phyloP scores from a whole-genome alignment of 306 rosid genomes.

The Cicer cuneatum region DNA sequence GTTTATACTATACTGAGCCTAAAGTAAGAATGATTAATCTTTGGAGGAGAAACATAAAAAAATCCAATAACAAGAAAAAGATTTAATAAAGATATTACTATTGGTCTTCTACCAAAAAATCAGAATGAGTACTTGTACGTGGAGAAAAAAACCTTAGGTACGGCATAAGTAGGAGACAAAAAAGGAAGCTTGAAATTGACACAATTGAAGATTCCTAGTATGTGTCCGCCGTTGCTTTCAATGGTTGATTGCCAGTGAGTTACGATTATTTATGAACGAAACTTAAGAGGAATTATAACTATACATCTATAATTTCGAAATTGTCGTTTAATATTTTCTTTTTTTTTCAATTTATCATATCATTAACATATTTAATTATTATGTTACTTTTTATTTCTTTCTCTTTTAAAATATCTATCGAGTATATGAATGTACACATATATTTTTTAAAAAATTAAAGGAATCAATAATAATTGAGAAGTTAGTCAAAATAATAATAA shows the following conservation, averaged over 20 bases:
- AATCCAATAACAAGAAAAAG: neutral
- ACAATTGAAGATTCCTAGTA: slow-evolving; percentile 50
- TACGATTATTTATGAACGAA: too few relatives aligned
- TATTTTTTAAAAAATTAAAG: too few relatives aligned
- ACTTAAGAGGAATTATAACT: too few relatives aligned
- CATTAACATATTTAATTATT: too few relatives aligned
- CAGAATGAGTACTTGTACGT: neutral
- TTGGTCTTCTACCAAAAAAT: neutral
- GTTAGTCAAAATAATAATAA: too few relatives aligned
- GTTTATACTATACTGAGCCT: neutral
- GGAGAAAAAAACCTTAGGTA: neutral
- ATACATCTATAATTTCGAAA: too few relatives aligned
- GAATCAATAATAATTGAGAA: too few relatives aligned
- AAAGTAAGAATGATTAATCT: neutral
- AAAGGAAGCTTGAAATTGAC: slow-evolving; percentile 48
- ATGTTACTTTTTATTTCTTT: too few relatives aligned
- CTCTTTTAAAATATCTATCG: too few relatives aligned
- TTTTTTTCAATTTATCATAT: too few relatives aligned
- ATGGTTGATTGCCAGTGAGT: neutral
- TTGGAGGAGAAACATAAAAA: neutral
- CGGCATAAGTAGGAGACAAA: slow-evolving; percentile 42
- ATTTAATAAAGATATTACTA: neutral
- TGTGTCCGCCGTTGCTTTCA: slow-evolving; percentile 18
- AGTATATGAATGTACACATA: too few relatives aligned
- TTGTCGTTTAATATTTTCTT: too few relatives aligned